A percentile compares a stretch with the other conserved stretches of the same genome.
phyloP scores from a whole-genome alignment of 768 basidiomycete species.

The Megacollybia marginata region DNA sequence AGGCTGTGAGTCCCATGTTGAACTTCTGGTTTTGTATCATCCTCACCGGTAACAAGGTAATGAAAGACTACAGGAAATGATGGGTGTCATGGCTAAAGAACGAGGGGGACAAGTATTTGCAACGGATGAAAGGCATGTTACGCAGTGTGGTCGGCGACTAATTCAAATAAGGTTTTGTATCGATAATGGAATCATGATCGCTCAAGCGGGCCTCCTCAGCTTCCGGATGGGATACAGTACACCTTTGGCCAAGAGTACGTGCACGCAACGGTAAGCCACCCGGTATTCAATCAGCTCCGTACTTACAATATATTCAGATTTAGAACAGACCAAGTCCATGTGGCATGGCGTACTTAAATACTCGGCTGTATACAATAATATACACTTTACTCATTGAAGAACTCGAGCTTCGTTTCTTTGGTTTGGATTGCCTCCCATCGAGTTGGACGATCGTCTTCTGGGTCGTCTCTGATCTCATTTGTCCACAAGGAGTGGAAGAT shows the following conservation, averaged over 20 bases:
- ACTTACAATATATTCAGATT: conserved; percentile 45
- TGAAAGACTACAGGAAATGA: conserved; percentile 93
- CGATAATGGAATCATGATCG: conserved; percentile 99
- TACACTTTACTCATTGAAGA: conserved; percentile 58
- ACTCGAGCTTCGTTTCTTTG: conserved; percentile 48
- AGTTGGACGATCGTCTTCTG: conserved; percentile 39
- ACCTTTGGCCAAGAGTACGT: conserved; percentile 70
- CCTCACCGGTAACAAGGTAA: conserved; percentile 52
- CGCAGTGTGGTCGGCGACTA: background rate
- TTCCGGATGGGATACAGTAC: conserved; percentile 88
- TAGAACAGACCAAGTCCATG: conserved; percentile 90
- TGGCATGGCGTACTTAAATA: conserved; percentile 72
- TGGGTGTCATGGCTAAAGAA: conserved; percentile 94
- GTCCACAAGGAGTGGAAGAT: conserved; percentile 68
- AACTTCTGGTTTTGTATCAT: too few relatives aligned
- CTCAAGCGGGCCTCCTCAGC: conserved; percentile 89
- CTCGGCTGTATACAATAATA: too few relatives aligned
- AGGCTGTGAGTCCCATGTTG: conserved; percentile 59
- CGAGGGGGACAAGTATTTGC: conserved; percentile 87
- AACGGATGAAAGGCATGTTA: conserved; percentile 79
- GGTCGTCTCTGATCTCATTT: conserved; percentile 32
- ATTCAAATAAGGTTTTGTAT: conserved; percentile 78
- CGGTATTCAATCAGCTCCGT: background rate
- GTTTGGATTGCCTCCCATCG: conserved; percentile 64
- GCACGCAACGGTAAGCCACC: conserved; percentile 75